phyloP scores from a whole-genome alignment of 495 filamentous ascomycete species.

The Podospora pseudocomata region DNA sequence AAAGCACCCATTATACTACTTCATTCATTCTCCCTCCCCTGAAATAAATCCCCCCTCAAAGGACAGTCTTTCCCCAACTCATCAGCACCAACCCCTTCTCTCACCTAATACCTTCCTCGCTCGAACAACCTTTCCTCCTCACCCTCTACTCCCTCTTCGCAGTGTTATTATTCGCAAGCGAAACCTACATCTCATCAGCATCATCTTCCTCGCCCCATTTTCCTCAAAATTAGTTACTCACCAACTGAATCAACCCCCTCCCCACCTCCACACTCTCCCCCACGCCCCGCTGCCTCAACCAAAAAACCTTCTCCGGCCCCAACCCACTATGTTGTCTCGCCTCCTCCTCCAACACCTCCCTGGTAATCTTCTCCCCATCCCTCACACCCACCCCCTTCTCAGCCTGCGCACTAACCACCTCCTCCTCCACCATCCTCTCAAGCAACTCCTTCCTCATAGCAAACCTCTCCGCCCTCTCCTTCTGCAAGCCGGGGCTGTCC shows the following conservation, averaged over 20 bases:
- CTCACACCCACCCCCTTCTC: constrained; percentile 52
- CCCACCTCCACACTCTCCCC: constrained; percentile 3
- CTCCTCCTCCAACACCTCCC: constrained; percentile 56
- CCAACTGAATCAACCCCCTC: not conserved
- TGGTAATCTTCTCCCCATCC: constrained; percentile 66
- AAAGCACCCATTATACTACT: too few relatives aligned
- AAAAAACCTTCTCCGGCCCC: constrained; percentile 64
- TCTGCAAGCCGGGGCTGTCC: constrained; percentile 75
- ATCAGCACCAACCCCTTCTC: too few relatives aligned
- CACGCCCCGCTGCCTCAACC: constrained; percentile 30
- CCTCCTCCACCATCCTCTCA: constrained; percentile 51
- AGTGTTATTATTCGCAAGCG: not conserved
- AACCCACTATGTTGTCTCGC: constrained; percentile 58
- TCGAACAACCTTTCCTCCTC: too few relatives aligned
- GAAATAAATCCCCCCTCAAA: too few relatives aligned
- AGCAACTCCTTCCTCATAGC: constrained; percentile 64
- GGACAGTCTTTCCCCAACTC: too few relatives aligned
- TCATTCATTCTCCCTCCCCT: too few relatives aligned
- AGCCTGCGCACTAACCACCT: constrained; percentile 23
- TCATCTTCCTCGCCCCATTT: not conserved
- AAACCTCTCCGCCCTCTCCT: constrained; percentile 66
- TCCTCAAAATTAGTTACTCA: not conserved
- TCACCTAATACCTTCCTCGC: too few relatives aligned
- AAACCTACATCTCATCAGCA: not conserved
- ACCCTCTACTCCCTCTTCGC: not conserved